These are phyloP conservation scores for Cyclotella sp. DNA, from an alignment of 108 stramenopile species.

Conservation along the genomic window DNA sequence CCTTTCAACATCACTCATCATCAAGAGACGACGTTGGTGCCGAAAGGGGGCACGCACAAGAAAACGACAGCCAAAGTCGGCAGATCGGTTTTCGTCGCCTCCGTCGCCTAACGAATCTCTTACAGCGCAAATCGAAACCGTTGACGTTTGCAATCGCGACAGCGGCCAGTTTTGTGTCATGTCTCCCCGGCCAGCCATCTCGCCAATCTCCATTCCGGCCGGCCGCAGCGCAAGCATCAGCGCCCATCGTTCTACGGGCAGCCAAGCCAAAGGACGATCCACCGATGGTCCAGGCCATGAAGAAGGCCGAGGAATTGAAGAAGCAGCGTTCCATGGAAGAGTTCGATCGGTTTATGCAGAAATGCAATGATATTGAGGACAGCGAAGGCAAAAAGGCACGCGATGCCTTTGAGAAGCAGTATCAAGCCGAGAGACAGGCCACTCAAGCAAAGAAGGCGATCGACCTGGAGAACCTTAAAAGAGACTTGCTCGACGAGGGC, in stretches of 20 bases:
- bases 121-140: constrained; percentile 37
- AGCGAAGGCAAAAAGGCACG: constrained; percentile 68
- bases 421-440: constrained; percentile 46
- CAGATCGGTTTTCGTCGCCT: too few species aligned
- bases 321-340: constrained; percentile 48
- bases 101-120: too few species aligned
- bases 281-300: constrained; percentile 63
- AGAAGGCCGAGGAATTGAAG: constrained; percentile 53
- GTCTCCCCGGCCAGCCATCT: constrained; percentile 13
- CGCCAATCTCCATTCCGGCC: constrained; percentile 8
- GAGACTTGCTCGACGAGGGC: constrained; percentile 69
- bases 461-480: constrained; percentile 61
- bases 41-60: too few species aligned
- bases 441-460: constrained; percentile 32
- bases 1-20: too few species aligned
- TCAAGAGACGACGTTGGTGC: too few species aligned
- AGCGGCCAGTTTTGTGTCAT: constrained; percentile 15
- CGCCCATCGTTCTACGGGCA: constrained; percentile 72
- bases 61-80: too few species aligned
- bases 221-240: constrained; percentile 63
- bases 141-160: constrained; percentile 38
- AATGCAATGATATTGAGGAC: constrained; percentile 68
- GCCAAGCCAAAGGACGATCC: constrained; percentile 63
- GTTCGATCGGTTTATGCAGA: constrained; percentile 44
- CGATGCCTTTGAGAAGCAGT: constrained; percentile 64